These are phyloP conservation scores for Triticum aestivum DNA, from an alignment of 176 grass and related monocot species.

Conservation along the genomic window DNA sequence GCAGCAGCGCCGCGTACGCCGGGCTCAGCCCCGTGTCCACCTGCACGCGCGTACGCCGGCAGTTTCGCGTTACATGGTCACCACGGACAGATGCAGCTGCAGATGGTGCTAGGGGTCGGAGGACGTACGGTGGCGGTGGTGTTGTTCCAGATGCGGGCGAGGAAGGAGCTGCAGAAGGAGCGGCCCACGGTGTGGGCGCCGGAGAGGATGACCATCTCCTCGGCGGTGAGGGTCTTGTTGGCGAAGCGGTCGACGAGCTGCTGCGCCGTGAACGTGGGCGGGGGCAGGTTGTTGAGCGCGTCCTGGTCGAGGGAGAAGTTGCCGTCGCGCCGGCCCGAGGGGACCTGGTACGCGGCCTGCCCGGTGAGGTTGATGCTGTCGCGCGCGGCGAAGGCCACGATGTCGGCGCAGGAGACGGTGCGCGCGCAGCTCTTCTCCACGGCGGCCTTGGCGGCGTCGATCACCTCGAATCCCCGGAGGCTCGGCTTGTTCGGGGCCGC, in stretches of 20 bases:
- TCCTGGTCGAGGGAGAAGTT: conserved; percentile 32
- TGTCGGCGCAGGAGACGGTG: conserved; percentile 70
- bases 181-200: conserved; percentile 5
- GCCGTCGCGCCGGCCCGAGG: conserved; percentile 57
- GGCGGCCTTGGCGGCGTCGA: conserved; percentile 55
- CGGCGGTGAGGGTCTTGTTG: conserved; percentile 16
- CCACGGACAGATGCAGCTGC: not conserved
- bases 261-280: conserved; percentile 26
- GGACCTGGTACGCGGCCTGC: conserved; percentile 43
- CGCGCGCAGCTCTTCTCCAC: conserved; percentile 44
- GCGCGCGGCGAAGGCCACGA: conserved; percentile 60
- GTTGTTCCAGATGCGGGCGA: conserved; percentile 12
- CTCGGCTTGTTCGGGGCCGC: conserved; percentile 56
- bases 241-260: conserved; percentile 17
- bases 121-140: not conserved
- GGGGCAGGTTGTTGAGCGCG: conserved; percentile 38
- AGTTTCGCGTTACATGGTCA: not conserved
- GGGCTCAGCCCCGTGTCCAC: conserved; percentile 13
- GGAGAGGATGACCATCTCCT: conserved; percentile 24
- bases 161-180: conserved; percentile 19
- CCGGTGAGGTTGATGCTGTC: conserved; percentile 62
- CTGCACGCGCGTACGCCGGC: not conserved
- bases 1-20: conserved; percentile 7
- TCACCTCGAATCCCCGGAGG: conserved; percentile 57
- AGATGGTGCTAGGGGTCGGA: not conserved